Percentiles rank a stretch among this genome's conserved stretches.
Evolutionary conservation across 306 rosid species (phyloP).

Genomic region (Casuarina equisetifolia): DNA sequence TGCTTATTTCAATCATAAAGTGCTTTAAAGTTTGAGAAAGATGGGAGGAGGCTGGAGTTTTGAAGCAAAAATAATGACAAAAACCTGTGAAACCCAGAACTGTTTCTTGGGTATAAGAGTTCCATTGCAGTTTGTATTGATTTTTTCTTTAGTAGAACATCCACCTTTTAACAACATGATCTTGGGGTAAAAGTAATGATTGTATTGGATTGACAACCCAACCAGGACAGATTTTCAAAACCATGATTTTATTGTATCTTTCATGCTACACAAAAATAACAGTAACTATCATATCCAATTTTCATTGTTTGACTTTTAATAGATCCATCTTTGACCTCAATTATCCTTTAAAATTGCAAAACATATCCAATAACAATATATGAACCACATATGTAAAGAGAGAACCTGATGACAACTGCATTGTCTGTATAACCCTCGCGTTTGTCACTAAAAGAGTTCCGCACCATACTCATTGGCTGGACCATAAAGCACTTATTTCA

Average conservation of each 20-base stretch:
- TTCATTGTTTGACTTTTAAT: neutral
- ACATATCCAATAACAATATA: constrained; percentile 1
- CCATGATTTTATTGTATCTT: neutral
- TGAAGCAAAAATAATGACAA: no score
- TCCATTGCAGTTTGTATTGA: no score
- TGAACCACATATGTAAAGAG: constrained; percentile 7
- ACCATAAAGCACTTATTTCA: constrained; percentile 34
- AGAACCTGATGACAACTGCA: constrained; percentile 83
- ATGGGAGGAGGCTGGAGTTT: no score
- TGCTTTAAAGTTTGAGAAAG: no score
- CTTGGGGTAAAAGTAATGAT: no score
- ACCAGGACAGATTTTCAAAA: neutral
- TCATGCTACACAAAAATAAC: neutral
- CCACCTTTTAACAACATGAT: no score
- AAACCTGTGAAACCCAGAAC: no score
- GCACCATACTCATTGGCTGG: constrained; percentile 84
- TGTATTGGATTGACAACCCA: no score
- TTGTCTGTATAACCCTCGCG: constrained; percentile 91
- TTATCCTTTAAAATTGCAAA: neutral
- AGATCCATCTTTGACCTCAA: neutral
- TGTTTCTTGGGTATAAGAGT: no score
- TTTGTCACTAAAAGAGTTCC: constrained; percentile 75
- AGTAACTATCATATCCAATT: neutral
- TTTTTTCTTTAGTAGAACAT: no score
- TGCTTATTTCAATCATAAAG: neutral